Evolutionary conservation across 352 stramenopile genomes (phyloP), one percentile per base, ranked within the genome.

Genomic region (Pseudoperonospora humuli): DNA sequence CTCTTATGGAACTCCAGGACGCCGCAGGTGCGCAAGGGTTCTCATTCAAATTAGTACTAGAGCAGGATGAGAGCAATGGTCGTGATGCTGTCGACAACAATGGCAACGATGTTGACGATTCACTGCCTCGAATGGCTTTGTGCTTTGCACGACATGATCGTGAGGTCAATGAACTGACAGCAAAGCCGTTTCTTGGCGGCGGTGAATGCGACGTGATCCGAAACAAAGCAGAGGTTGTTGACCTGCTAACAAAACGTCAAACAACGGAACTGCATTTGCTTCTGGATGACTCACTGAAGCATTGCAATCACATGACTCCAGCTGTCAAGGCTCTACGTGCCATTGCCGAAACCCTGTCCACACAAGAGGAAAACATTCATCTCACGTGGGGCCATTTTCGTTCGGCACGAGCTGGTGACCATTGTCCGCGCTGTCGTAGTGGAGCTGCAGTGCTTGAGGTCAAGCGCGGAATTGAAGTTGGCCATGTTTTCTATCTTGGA

Each of bases 401-500:
- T 6, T 41, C 74, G 18, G 79, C 81, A 8, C 43, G 75, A 40
- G 76, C 77, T 32, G 75, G 77, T 19, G 81, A 93, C 21, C 55
- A 50, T 20, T 93, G 79, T 27, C 57, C 73, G 2, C 59, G 64
- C n/a, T 85, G 75, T 11, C 64, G 67, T 6, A 54, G 58, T 17
- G 45, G 42, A 10, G 20, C 20, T 24, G 67, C 59, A 13, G 49
- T 48, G 7, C 73, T 95, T 1, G 63, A 78, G 15, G 70, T 64
- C 28, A 86, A 86, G 41, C 78, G 79, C 11, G 84, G 84, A 23
- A 95, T 95, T 13, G 84, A 95, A 49, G 81, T 95, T 15, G 84
- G 78, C 7, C 81, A 93, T 61, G 77, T 91, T 18, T 95, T 95
- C 45, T 89, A 93, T 48, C 60, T 95, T 1, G 84, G 84, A n/a